Base-by-base conservation (phyloP, 2,329 filamentous ascomycete genomes). In the Diaporthe vexans region DNA sequence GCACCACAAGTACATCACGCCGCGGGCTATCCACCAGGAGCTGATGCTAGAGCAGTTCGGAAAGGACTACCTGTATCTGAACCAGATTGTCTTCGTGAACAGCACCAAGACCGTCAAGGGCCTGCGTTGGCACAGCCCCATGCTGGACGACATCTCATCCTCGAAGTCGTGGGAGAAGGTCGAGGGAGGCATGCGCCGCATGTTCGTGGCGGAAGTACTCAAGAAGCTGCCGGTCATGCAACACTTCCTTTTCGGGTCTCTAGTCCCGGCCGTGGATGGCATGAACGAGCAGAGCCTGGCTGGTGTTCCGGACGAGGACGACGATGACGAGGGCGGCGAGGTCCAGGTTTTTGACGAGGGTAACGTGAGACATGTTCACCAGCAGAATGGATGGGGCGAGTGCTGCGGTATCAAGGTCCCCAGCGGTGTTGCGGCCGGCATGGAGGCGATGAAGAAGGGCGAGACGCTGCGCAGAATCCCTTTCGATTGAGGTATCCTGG, bases 371-470 rank as follows among this genome's bases (percentile, higher is more conserved):
- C 93, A 95, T 83, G 89, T 92, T 76, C 93, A 97, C 83, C 90
- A 92, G 68, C 89, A 90, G 63, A 91, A 87, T 72, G 91, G 91
- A 29, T 99, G 97, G 94, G 96, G 96, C 7, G 97, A 99, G 83
- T 99, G 97, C 83, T 99, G 97, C 81, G 97, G 97, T 35, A 99
- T 99, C 83, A 96, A 97, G 79, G 97, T 99, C 21, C 97, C 97
- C 0, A 98, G 95, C 81, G 96, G 95, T 71, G 89, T 98, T 73
- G 97, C 95, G 37, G 97, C 97, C 0, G 94, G 94, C 19, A 93
- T 95, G 78, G 96, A 98, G 85, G 93, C 94, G 88, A 93, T 90
- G 86, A 98, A 97, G 86, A 88, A 88, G 72, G 91, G 83, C 9
- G 87, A 91, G 75, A 84, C 86, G 21, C 82, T 97, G 78, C 89